A percentile compares a stretch with the other conserved stretches of the same genome.
phyloP scores from a whole-genome alignment of 495 filamentous ascomycete species.

The Cercophora samala region DNA sequence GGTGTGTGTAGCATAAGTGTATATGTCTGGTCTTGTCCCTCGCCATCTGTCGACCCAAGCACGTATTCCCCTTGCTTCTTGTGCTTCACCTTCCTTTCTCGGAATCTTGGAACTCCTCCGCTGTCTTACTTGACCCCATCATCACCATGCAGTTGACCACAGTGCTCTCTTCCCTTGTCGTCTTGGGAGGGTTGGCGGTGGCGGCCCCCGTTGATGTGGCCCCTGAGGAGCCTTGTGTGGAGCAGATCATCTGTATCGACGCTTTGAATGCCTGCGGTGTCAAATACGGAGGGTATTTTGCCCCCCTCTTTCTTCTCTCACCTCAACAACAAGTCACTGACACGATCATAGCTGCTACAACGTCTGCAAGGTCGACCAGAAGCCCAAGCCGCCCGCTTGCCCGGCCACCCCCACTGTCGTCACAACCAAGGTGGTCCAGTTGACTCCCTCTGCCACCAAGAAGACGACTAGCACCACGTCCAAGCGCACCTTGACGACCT shows the following conservation, averaged over 20 bases:
- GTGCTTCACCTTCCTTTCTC: conserved; percentile 16
- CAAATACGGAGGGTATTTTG: conserved; percentile 24
- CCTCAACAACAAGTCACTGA: not conserved
- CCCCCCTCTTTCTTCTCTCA: not conserved
- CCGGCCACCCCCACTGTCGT: conserved; percentile 11
- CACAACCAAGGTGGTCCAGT: conserved; percentile 1
- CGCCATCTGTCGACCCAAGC: conserved; percentile 4
- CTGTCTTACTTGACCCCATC: conserved; percentile 1
- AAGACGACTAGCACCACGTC: conserved; percentile 7
- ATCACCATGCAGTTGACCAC: conserved; percentile 13
- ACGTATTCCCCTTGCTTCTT: not conserved
- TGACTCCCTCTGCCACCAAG: not conserved
- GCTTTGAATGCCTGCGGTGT: conserved; percentile 25
- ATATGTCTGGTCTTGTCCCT: conserved; percentile 13
- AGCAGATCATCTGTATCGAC: conserved; percentile 26
- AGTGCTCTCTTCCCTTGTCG: conserved; percentile 18
- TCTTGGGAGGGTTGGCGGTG: conserved; percentile 13
- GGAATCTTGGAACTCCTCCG: not conserved
- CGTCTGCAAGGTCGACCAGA: conserved; percentile 17
- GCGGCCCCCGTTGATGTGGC: conserved; percentile 13
- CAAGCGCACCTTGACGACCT: conserved; percentile 2
- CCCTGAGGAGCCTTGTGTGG: conserved; percentile 9
- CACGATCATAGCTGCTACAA: conserved; percentile 23
- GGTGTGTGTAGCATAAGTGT: conserved; percentile 1
- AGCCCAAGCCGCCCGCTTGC: conserved; percentile 24